phyloP scores from a whole-genome alignment of 192 early-diverging fungal species.

The Mortierella antarctica region DNA sequence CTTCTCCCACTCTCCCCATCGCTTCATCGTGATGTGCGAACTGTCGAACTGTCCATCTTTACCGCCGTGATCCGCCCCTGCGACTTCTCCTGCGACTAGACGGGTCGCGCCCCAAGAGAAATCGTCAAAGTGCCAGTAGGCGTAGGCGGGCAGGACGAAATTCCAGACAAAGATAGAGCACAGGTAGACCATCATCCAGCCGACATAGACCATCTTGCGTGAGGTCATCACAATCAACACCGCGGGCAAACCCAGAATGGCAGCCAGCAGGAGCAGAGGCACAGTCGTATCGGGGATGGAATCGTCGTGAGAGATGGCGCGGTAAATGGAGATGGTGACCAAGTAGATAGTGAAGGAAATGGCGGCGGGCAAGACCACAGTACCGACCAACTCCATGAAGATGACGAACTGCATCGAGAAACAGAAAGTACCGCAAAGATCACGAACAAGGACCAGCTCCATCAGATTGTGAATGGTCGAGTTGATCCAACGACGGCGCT shows the following conservation, averaged over 20 bases:
- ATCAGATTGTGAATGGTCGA: constrained; percentile 90
- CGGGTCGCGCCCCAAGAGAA: constrained; percentile 89
- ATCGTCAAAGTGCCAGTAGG: constrained; percentile 94
- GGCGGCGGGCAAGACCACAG: constrained; percentile 91
- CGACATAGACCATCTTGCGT: constrained; percentile 85
- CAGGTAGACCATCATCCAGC: constrained; percentile 93
- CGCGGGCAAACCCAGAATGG: constrained; percentile 89
- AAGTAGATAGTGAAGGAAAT: constrained; percentile 88
- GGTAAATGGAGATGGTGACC: constrained; percentile 56
- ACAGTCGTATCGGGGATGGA: constrained; percentile 49
- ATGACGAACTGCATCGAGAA: constrained; percentile 97
- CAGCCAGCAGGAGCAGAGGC: constrained; percentile 77
- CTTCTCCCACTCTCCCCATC: constrained; percentile 74
- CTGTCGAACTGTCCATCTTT: constrained; percentile 72
- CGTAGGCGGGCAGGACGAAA: constrained; percentile 79
- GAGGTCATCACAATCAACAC: constrained; percentile 91
- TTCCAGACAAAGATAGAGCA: constrained; percentile 81
- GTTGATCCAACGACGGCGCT: constrained; percentile 95
- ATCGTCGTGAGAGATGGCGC: constrained; percentile 23
- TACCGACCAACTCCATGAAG: constrained; percentile 93
- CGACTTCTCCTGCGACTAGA: constrained; percentile 66
- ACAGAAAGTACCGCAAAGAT: constrained; percentile 90
- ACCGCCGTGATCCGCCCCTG: constrained; percentile 67
- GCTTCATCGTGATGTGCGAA: constrained; percentile 76
- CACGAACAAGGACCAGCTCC: constrained; percentile 81